Percentiles rank a stretch among this genome's conserved stretches.
These are phyloP conservation scores for Phyllosticta citriasiana DNA, from an alignment of 2,329 filamentous ascomycete genomes.

Conservation along the genomic window DNA sequence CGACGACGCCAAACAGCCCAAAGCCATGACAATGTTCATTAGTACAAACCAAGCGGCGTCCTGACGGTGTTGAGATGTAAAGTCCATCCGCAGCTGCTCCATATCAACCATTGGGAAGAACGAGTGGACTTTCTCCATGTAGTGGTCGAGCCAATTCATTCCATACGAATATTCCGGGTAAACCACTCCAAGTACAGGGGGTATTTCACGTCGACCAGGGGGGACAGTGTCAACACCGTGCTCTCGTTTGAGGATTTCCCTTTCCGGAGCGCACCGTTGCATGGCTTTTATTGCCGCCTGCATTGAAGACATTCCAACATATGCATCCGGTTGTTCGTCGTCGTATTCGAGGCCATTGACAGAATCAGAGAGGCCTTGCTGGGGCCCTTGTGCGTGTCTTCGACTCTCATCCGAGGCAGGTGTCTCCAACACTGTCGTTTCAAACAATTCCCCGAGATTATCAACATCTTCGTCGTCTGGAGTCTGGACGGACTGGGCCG, in stretches of 20 bases:
- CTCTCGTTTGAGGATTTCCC: constrained; percentile 34
- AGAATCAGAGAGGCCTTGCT: constrained; percentile 53
- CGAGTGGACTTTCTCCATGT: constrained; percentile 63
- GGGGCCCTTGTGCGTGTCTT: constrained; percentile 38
- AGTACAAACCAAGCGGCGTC: constrained; percentile 63
- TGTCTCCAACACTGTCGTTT: too few relatives aligned
- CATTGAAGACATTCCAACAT: constrained; percentile 65
- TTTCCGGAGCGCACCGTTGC: constrained; percentile 43
- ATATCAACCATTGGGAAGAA: constrained; percentile 68
- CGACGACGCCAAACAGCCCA: constrained; percentile 61
- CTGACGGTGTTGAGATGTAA: constrained; percentile 50
- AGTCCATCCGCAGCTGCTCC: constrained; percentile 56
- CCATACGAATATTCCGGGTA: constrained; percentile 53
- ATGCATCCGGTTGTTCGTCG: constrained; percentile 53
- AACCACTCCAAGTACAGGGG: constrained; percentile 29
- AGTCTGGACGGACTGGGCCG: constrained; percentile 22
- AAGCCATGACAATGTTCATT: constrained; percentile 66
- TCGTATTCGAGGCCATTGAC: constrained; percentile 57
- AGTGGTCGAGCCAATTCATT: constrained; percentile 61
- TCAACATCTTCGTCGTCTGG: constrained; percentile 37
- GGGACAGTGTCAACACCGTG: constrained; percentile 15
- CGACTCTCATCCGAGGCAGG: constrained; percentile 43
- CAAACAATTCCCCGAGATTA: constrained; percentile 30
- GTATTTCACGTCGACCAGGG: constrained; percentile 9
- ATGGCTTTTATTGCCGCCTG: constrained; percentile 67